Conservation (phyloP, 2,329 filamentous ascomycete genomes). For the Pyrenochaeta sp. region DNA sequence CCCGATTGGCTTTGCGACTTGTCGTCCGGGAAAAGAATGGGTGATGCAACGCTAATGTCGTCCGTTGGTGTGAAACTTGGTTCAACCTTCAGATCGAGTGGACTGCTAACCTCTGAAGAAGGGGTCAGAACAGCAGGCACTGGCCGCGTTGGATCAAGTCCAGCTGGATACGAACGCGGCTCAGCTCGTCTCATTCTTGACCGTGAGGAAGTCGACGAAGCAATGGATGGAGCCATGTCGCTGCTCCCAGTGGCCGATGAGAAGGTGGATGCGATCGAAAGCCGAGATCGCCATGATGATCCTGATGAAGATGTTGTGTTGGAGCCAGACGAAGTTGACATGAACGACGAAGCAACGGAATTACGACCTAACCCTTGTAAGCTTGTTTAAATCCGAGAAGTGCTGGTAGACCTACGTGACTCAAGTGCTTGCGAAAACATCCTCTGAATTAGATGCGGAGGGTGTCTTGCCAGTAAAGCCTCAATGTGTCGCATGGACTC, state of each 20-base stretch:
- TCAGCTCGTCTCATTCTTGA: slow-evolving; percentile 41
- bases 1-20: slow-evolving; percentile 34
- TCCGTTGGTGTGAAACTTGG: slow-evolving; percentile 43
- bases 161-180: slow-evolving; percentile 46
- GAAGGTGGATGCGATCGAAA: slow-evolving; percentile 45
- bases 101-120: slow-evolving; percentile 42
- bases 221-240: slow-evolving; percentile 38
- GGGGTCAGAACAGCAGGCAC: slow-evolving; percentile 40
- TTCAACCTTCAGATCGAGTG: slow-evolving; percentile 41
- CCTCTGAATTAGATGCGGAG: slow-evolving; percentile 46
- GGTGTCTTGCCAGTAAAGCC: slow-evolving; percentile 46
- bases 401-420: slow-evolving; percentile 37
- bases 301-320: slow-evolving; percentile 39
- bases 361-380: slow-evolving; percentile 42
- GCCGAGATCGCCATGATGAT: slow-evolving; percentile 44
- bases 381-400: slow-evolving; percentile 11
- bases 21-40: slow-evolving; percentile 28
- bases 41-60: slow-evolving; percentile 41
- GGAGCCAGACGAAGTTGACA: slow-evolving; percentile 41
- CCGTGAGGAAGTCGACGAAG: slow-evolving; percentile 41
- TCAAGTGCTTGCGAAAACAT: slow-evolving; percentile 50
- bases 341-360: slow-evolving; percentile 44
- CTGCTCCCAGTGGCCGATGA: slow-evolving; percentile 41
- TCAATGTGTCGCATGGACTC: slow-evolving; percentile 51
- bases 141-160: slow-evolving; percentile 44